phyloP scores from a whole-genome alignment of 371 early-diverging fungal species.

The Circinella minor region DNA sequence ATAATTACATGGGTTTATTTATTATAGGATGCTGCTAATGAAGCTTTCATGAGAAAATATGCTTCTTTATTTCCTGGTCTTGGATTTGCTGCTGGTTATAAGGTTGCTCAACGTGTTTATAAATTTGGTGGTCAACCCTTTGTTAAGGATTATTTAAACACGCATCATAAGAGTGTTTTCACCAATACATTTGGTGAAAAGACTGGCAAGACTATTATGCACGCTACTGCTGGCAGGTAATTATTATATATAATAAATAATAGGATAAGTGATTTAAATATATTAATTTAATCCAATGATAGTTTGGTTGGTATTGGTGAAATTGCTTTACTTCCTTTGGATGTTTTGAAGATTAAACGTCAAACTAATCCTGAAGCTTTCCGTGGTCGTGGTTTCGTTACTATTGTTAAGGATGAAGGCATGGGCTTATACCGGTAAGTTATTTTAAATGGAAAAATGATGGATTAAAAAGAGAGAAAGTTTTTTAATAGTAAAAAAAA shows the following conservation, averaged over 20 bases:
- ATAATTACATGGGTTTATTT: background rate
- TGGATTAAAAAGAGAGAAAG: background rate
- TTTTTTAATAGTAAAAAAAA: background rate
- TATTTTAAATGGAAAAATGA: background rate
- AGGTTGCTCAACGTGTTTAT: constrained; percentile 94
- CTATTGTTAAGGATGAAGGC: constrained; percentile 88
- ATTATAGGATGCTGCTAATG: constrained; percentile 76
- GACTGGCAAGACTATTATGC: constrained; percentile 94
- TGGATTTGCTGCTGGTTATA: constrained; percentile 97
- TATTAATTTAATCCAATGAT: background rate
- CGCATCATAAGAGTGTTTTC: constrained; percentile 79
- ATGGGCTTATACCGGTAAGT: constrained; percentile 87
- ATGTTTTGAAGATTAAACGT: constrained; percentile 96
- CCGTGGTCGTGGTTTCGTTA: constrained; percentile 83
- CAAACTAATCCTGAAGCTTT: constrained; percentile 94
- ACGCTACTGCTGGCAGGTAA: constrained; percentile 89
- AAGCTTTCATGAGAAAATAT: constrained; percentile 81
- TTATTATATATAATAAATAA: background rate
- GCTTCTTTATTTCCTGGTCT: constrained; percentile 96
- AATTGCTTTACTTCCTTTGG: constrained; percentile 93
- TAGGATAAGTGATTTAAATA: background rate
- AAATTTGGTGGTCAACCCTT: constrained; percentile 98
- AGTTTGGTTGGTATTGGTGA: constrained; percentile 97
- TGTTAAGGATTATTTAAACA: constrained; percentile 91
- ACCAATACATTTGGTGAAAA: constrained; percentile 86